Base-by-base conservation (phyloP, 2,329 filamentous ascomycete genomes). In the Blastomyces percursus region DNA sequence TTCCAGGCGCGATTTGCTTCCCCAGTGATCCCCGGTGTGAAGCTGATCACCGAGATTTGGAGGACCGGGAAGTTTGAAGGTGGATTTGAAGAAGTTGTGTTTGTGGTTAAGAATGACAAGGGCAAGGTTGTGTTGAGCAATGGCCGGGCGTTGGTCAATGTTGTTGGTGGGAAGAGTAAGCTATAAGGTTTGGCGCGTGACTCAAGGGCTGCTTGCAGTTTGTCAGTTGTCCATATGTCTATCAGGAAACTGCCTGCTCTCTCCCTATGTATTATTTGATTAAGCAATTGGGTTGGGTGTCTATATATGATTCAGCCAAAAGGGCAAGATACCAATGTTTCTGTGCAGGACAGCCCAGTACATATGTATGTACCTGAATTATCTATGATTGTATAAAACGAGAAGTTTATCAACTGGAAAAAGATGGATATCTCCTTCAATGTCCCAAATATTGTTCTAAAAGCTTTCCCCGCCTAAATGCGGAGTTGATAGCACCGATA, bases 111-210 rank as follows among this genome's bases (percentile, higher is more conserved):
- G 73, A 86, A 96, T 32, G 87, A 88, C 69, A 86, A 87, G 40
- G 90, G 89, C 40, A 95, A 94, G 81, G 85, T 91, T 21, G 90
- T 90, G 65, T 78, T 96, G 75, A 94, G 86, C 77, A 96, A 96
- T 74, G 92, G 92, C 4, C 81, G 91, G 63, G 90, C 90, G 32
- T 74, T 93, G 72, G 84, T 96, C 71, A 90, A 84, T 81, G 78
- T 84, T 63, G 81, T 81, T 60, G 82, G 77, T 8, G 73, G 75
- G 56, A 84, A 83, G 79, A 84, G 81, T 74, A 89, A 87, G 79
- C 76, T 89, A 73, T 89, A 78, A 78, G 16, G 35, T 38, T 38
- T 38, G 9, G 35, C 9, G 9, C 12, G 9, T 38, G 8, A 38
- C 35, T 11, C 32, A 12, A 12, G 2, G 35, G 35, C 35, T 2